Evolutionary conservation across 805 yeast genomes (phyloP), one percentile per base, ranked within the genome.

Genomic region (Candida railenensis): DNA sequence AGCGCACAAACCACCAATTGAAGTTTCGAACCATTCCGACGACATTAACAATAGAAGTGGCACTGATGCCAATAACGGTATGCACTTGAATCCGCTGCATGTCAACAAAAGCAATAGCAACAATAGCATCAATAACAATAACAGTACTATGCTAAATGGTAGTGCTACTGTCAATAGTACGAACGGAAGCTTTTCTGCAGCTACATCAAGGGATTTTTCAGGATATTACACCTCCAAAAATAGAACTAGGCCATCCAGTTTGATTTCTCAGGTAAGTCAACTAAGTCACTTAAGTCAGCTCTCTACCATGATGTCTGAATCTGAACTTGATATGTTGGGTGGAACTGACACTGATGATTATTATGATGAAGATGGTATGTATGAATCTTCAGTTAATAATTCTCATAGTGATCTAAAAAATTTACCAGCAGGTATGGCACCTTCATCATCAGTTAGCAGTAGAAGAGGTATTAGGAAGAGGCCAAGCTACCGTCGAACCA

Each of bases 231-330:
- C 20, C 14, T 16, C 28, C 12, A 19, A 45, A 18, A 34, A 28
- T 18, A 54, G 62, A 45, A 52, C 65, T 4, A 55, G 77, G 44
- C 77, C 77, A 5, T 63, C 70, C 15, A 69, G 75, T 1, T 62
- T 72, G 60, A 56, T 71, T 12, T 67, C 74, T 2, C 75, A 71
- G 52, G 53, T 62, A 12, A 63, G 70, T 54, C 75, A 69, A 52
- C 50, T 65, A 22, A 66, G 73, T 51, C 75, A 71, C 42, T 48
- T 65, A 34, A 66, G 73, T 55, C 77, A 73, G 47, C 53, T 70
- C 49, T 71, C 73, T 7, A 64, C 73, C 15, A 67, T 68, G 69
- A 49, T 70, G 55, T 69, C 76, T 3, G 77, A 69, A 45, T 66
- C 71, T 3, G 77, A 72, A 44, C 52, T 69, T 36, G 76, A 71